Evolutionary conservation across 208 protist genomes (phyloP), one percentile per base, ranked within the genome.

Genomic region (Crithidia mellificae): DNA sequence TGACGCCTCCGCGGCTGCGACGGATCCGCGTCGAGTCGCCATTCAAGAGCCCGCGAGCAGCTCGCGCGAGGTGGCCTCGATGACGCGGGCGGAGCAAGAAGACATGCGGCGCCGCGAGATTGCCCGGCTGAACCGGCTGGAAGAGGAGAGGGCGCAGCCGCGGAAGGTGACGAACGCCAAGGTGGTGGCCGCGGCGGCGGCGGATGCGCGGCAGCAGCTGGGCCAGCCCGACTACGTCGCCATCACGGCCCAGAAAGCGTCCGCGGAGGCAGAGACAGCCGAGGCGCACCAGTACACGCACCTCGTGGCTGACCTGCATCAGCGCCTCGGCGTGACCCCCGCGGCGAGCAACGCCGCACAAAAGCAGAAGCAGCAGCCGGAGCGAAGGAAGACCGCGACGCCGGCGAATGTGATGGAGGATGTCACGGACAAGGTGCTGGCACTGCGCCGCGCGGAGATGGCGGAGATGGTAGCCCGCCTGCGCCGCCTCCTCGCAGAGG

Each of bases 131-230:
- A 65, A 65, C 22, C 9, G 15, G 59, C 19, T 56, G 24, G 30
- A 38, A 22, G 43, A 59, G 22, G 39, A 55, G 6, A 46, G 56
- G 41, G 61, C 53, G n/a, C 7, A 47, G 30, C 46, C 32, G 25
- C 44, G 54, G 6, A 50, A 46, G 36, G 55, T 51, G 44, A 30
- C 59, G 6, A 75, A 65, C 22, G 47, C 38, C 11, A 46, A 50
- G 29, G 55, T 72, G 47, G 43, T 76, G 7, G 75, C 68, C 15
- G 63, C 63, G 0, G 69, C 61, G 7, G 68, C 74, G 1, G 74
- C 63, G 19, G 69, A 71, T n/a, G 74, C 57, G 20, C 68, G 25
- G n/a, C 74, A 66, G 46, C 67, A 74, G 41, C 68, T 80, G 15
- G 55, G 53, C n/a, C 63, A 80, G 69, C 75, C 64, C 0, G 49